These are phyloP conservation scores for Curvularia verruculosa DNA, from an alignment of 2,329 filamentous ascomycete genomes.

Conservation along the genomic window DNA sequence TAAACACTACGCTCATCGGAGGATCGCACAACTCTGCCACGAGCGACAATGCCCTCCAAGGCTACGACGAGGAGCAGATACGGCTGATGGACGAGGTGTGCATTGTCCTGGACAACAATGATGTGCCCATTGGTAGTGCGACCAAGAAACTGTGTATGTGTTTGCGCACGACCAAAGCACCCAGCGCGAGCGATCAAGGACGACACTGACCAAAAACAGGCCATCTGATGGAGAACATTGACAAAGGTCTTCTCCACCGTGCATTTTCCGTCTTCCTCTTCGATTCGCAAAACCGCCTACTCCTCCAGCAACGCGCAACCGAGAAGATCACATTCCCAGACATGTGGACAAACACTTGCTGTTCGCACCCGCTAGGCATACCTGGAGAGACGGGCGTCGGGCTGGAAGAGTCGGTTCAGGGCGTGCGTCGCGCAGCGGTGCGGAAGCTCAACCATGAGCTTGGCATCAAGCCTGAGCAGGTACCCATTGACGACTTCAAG, in stretches of 20 bases:
- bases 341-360: slow-evolving; percentile 99
- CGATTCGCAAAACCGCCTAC: slow-evolving; percentile 87
- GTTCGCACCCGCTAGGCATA: slow-evolving; percentile 92
- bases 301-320: slow-evolving; percentile 90
- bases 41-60: slow-evolving; percentile 74
- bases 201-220: slow-evolving; percentile 60
- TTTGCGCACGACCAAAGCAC: neutral
- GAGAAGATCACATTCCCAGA: slow-evolving; percentile 99
- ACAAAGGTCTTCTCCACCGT: slow-evolving; percentile 92
- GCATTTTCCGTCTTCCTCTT: slow-evolving; percentile 99
- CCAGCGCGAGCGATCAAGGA: neutral
- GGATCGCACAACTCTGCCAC: slow-evolving; percentile 65
- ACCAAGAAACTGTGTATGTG: slow-evolving; percentile 95
- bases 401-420: slow-evolving; percentile 77
- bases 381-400: slow-evolving; percentile 88
- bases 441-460: slow-evolving; percentile 94
- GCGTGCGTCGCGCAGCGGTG: slow-evolving; percentile 89
- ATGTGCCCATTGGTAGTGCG: slow-evolving; percentile 89
- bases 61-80: slow-evolving; percentile 97
- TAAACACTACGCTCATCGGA: slow-evolving; percentile 65
- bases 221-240: slow-evolving; percentile 98
- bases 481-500: slow-evolving; percentile 87
- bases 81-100: slow-evolving; percentile 98
- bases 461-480: slow-evolving; percentile 86
- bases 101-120: slow-evolving; percentile 93